These are phyloP conservation scores for Penicillium cosmopolitanum DNA, from an alignment of 495 filamentous ascomycete species.

Conservation along the genomic window DNA sequence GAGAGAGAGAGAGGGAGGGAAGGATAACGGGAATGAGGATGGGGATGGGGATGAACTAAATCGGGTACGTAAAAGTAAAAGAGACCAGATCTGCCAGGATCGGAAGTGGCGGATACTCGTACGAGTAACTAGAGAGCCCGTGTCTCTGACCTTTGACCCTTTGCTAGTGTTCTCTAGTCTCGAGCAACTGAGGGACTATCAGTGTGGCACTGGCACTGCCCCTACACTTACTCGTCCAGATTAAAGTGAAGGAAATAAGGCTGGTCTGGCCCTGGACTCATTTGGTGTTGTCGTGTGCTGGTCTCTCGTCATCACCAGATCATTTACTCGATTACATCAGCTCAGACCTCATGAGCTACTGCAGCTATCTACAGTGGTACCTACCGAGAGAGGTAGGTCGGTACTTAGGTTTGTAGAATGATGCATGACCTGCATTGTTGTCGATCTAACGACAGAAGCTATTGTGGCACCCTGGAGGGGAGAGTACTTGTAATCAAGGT, in stretches of 20 bases:
- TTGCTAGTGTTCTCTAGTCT: too few relatives aligned
- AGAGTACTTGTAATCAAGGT: not conserved
- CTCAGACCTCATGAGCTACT: not conserved
- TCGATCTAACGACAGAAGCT: not conserved
- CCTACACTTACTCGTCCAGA: not conserved
- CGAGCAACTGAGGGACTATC: too few relatives aligned
- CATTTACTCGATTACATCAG: conserved; percentile 21
- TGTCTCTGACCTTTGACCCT: not conserved
- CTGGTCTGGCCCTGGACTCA: too few relatives aligned
- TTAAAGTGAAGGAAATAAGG: not conserved
- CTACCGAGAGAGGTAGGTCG: not conserved
- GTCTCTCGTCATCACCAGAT: conserved; percentile 16
- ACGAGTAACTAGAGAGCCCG: not conserved
- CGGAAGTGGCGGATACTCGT: conserved; percentile 29
- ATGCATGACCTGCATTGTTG: not conserved
- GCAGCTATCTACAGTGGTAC: not conserved
- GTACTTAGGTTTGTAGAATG: not conserved
- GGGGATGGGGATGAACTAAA: conserved; percentile 15
- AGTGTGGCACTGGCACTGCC: too few relatives aligned
- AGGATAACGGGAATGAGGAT: conserved; percentile 23
- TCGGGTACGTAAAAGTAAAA: conserved; percentile 16
- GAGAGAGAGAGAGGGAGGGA: conserved; percentile 5
- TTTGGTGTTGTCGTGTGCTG: conserved; percentile 15
- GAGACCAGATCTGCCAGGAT: conserved; percentile 7
- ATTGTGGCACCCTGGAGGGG: not conserved